Evolutionary conservation across 2,329 filamentous ascomycete species (phyloP).

Genomic region (Beauveria sp.): DNA sequence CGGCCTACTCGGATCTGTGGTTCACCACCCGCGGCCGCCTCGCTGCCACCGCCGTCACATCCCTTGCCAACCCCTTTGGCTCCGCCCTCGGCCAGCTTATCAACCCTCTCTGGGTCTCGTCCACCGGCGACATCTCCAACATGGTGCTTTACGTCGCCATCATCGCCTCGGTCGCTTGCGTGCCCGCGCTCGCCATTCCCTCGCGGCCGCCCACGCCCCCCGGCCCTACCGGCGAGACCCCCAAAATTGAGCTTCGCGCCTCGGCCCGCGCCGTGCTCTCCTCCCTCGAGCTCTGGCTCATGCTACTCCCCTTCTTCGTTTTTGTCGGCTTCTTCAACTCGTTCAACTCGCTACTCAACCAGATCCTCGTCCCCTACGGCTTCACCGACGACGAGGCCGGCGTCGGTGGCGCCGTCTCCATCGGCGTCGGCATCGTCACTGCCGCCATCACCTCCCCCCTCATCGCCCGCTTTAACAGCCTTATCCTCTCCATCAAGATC

Average conservation of each 20-base stretch:
- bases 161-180: conserved; percentile 49
- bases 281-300: conserved; percentile 69
- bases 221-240: conserved; percentile 56
- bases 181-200: conserved; percentile 79
- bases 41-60: conserved; percentile 77
- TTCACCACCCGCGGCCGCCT: conserved; percentile 80
- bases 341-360: conserved; percentile 78
- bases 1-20: conserved; percentile 89
- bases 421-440: conserved; percentile 74
- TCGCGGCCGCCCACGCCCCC: conserved; percentile 68
- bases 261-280: conserved; percentile 44
- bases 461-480: conserved; percentile 77
- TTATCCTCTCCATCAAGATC: conserved; percentile 63
- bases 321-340: conserved; percentile 95
- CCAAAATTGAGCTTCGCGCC: conserved; percentile 43
- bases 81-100: conserved; percentile 84
- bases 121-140: conserved; percentile 58
- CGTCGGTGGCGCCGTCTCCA: conserved; percentile 81
- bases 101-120: conserved; percentile 65
- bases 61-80: conserved; percentile 82
- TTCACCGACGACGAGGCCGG: conserved; percentile 80
- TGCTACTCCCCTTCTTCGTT: conserved; percentile 71
- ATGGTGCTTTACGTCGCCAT: conserved; percentile 82
- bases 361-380: conserved; percentile 80
- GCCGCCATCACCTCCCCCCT: conserved; percentile 73